Evolutionary conservation across 2,329 filamentous ascomycete species (phyloP).

Genomic region (Diaporthe sp.): DNA sequence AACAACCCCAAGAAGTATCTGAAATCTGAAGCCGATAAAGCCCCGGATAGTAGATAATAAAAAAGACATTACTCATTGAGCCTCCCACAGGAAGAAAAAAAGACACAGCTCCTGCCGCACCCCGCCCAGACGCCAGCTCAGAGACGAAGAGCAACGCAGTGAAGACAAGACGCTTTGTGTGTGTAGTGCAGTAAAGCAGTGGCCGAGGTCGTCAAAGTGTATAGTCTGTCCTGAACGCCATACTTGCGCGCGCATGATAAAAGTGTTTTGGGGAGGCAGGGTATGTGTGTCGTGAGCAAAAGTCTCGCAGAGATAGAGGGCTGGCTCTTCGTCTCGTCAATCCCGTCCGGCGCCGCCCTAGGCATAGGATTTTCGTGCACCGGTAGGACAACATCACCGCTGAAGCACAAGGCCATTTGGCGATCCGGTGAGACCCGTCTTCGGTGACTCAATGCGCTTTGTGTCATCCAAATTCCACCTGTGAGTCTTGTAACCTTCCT

Average conservation of each 20-base stretch:
- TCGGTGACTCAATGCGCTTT: no score
- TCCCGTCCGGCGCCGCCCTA: background rate
- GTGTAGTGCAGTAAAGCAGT: conserved; percentile 15
- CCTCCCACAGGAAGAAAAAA: background rate
- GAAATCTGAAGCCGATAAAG: background rate
- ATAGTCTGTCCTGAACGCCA: conserved; percentile 28
- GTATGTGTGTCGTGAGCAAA: background rate
- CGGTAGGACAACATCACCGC: background rate
- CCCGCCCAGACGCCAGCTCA: conserved; percentile 26
- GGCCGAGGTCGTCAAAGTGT: conserved; percentile 14
- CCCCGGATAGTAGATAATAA: background rate
- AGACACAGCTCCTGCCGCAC: background rate
- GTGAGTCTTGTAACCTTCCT: background rate
- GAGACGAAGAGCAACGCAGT: conserved; percentile 17
- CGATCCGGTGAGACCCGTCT: background rate
- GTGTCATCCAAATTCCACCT: no score
- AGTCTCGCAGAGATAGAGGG: background rate
- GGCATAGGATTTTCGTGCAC: no score
- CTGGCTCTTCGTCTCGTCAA: background rate
- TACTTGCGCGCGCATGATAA: conserved; percentile 17
- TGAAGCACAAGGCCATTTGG: no score
- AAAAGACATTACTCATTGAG: conserved; percentile 25
- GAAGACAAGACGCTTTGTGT: background rate
- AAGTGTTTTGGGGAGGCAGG: background rate
- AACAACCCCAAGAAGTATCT: background rate